Conservation (phyloP, 306 rosid genomes). For the Trifolium dubium region DNA sequence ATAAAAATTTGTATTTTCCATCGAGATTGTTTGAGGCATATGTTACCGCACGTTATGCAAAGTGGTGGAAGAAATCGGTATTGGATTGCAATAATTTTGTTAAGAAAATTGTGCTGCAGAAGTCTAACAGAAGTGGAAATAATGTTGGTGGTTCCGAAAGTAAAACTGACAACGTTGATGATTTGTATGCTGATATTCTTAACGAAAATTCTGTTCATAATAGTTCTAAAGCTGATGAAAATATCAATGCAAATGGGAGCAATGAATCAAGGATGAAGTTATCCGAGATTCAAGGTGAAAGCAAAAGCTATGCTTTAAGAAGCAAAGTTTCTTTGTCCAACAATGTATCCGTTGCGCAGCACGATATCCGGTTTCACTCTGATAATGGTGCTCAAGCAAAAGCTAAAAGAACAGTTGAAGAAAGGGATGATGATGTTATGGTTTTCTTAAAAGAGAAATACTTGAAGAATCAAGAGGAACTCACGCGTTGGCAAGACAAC, state of each 20-base stretch:
- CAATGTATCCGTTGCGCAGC: neutral
- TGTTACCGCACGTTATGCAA: neutral
- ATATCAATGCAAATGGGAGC: too few species aligned
- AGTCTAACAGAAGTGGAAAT: constrained; percentile 6
- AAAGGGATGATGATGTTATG: neutral
- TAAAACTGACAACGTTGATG: neutral
- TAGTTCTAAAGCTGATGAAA: too few species aligned
- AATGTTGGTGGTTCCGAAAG: constrained; percentile 11
- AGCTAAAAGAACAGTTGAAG: neutral
- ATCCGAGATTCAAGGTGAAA: neutral
- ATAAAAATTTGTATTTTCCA: neutral
- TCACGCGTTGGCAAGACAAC: constrained; percentile 37
- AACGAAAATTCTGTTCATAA: neutral
- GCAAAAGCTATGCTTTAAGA: neutral
- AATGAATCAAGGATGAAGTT: too few species aligned
- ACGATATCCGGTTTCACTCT: neutral
- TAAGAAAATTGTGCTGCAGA: neutral
- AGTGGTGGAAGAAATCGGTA: neutral
- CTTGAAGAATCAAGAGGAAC: neutral
- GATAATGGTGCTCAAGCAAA: neutral
- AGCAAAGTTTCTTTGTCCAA: neutral
- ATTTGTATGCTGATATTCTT: neutral
- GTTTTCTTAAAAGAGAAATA: neutral
- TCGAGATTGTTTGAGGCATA: neutral
- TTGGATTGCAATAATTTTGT: constrained; percentile 1